These are phyloP conservation scores for Silene uniflora DNA, from an alignment of 148 eudicot genomes.

Conservation along the genomic window DNA sequence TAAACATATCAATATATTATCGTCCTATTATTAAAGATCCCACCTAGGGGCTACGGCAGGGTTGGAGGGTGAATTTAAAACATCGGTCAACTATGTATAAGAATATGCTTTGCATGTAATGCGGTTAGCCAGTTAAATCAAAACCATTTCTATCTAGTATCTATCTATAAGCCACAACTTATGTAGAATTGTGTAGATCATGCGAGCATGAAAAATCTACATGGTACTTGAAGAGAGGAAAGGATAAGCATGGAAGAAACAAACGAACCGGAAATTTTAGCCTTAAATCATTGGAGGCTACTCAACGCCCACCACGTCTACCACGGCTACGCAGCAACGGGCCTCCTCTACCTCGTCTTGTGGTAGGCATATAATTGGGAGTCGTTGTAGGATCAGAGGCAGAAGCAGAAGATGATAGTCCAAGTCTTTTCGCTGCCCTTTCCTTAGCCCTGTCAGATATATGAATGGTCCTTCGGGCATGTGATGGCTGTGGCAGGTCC, in stretches of 20 bases:
- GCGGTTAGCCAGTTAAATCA: background rate
- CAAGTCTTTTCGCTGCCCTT: constrained; percentile 43
- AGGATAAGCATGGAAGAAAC: constrained; percentile 15
- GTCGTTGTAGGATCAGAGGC: constrained; percentile 6
- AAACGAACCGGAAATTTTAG: constrained; percentile 10
- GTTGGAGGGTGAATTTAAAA: background rate
- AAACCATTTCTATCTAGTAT: background rate
- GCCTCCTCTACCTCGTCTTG: constrained; percentile 57
- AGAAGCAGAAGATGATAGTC: constrained; percentile 23
- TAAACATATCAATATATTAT: too few relatives aligned
- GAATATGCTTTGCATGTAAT: background rate
- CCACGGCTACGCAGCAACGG: constrained; percentile 42
- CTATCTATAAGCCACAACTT: background rate
- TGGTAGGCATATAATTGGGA: constrained; percentile 6
- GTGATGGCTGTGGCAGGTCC: constrained; percentile 36
- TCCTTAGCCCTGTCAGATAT: constrained; percentile 54
- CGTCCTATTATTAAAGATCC: too few relatives aligned
- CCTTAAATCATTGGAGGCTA: constrained; percentile 20
- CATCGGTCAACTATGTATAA: background rate
- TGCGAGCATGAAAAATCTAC: background rate
- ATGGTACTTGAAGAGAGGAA: background rate
- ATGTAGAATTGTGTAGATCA: background rate
- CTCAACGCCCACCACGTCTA: constrained; percentile 39
- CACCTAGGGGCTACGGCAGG: background rate
- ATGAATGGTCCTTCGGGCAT: constrained; percentile 53